phyloP scores from a whole-genome alignment of 2,329 filamentous ascomycete species.

The Trichoderma hamatum region DNA sequence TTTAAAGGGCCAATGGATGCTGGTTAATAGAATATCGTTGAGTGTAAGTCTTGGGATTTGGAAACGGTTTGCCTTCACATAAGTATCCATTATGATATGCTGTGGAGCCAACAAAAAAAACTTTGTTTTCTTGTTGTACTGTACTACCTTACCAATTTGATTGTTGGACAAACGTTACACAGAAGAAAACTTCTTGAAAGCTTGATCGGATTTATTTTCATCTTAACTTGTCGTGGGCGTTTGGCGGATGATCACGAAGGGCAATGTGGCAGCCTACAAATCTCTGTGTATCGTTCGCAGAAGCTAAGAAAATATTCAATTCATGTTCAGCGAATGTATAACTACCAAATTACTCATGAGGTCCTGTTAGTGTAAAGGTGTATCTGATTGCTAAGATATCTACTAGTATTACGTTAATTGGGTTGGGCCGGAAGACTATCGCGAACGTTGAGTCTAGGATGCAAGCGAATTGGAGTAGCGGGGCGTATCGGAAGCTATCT shows the following conservation, averaged over 20 bases:
- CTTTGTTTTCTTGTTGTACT: neutral
- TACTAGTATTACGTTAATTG: no score
- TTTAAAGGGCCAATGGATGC: neutral
- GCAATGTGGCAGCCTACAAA: neutral
- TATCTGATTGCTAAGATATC: no score
- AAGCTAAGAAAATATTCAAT: neutral
- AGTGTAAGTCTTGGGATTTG: neutral
- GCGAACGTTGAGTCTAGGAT: no score
- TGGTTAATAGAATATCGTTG: neutral
- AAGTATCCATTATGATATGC: no score
- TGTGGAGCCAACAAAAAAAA: neutral
- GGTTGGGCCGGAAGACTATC: no score
- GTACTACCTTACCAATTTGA: neutral
- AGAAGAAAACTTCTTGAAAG: neutral
- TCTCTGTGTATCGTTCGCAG: neutral
- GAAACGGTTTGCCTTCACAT: neutral
- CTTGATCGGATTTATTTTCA: neutral
- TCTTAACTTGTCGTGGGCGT: neutral
- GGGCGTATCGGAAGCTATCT: no score
- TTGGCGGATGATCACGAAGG: neutral
- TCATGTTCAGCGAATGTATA: neutral
- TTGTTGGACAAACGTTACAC: neutral
- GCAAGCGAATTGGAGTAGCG: no score
- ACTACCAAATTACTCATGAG: no score
- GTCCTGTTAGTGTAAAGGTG: no score